Evolutionary conservation across 2,329 filamentous ascomycete genomes (phyloP), one percentile per base, ranked within the genome.

Genomic region (Colletotrichum neosansevieriae): DNA sequence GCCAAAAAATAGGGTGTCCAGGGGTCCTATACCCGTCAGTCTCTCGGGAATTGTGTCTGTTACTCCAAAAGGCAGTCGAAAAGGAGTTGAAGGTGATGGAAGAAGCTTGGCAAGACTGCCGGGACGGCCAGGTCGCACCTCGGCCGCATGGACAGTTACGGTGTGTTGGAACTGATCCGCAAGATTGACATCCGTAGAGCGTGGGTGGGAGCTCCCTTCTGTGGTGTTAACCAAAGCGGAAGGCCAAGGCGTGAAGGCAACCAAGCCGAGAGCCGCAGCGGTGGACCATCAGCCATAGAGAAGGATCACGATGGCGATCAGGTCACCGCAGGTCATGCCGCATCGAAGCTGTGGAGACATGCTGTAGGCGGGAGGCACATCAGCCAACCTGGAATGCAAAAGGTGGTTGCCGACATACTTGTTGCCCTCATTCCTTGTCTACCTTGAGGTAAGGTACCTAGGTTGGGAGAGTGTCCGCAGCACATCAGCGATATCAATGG

Each of bases 71-170:
- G 54, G 47, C 61, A 13, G 54, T 34, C 65, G 54, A 32, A 15
- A 42, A 24, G 45, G 34, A 21, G 60, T 54, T 58, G 47, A 53
- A 53, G 61, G 56, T 38, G 56, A 59, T 53, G 36, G 54, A 65
- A 59, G 60, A 68, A 67, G 67, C 62, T 67, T 69, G 29, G 42
- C 29, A 34, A 34, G 56, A 69, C 62, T 67, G 57, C 63, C 67
- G 67, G 63, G 58, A 58, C 56, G 42, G 36, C 50, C n/a, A 62
- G 67, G 67, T 51, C 67, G 67, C 67, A 53, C 67, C 2, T 6
- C 40, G 67, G 67, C 67, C 67, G 63, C 67, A 69, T 69, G 29
- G 51, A 36, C 17, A 42, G 44, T 49, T 51, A 36, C 36, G 56
- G 49, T 62, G 56, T 62, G 63, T 69, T 57, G 62, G 62, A 57